Percentiles rank a stretch among this genome's conserved stretches.
Evolutionary conservation across 495 filamentous ascomycete genomes (phyloP).

Genomic region (Daldinia decipiens): DNA sequence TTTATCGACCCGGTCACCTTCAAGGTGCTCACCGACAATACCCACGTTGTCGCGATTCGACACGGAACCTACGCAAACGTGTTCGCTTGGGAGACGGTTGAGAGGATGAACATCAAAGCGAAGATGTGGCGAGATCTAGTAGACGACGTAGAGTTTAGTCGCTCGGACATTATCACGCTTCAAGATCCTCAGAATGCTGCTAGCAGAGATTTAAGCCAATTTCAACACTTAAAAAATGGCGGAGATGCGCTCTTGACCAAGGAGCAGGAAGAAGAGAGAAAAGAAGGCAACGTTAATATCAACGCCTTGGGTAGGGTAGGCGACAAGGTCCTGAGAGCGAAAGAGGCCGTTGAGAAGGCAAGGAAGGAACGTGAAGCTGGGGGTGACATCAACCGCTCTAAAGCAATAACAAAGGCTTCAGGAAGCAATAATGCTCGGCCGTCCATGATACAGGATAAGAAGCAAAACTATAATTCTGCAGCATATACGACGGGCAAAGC

Average conservation of each 20-base stretch:
- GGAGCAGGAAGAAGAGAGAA: slow-evolving; percentile 61
- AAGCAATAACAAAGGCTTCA: slow-evolving; percentile 57
- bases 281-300: slow-evolving; percentile 76
- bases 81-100: slow-evolving; percentile 94
- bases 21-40: slow-evolving; percentile 98
- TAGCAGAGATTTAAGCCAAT: slow-evolving; percentile 83
- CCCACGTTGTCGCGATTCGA: slow-evolving; percentile 89
- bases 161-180: slow-evolving; percentile 94
- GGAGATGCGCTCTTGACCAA: slow-evolving; percentile 69
- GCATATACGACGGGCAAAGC: slow-evolving; percentile 90
- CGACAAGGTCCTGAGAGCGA: slow-evolving; percentile 90
- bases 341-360: slow-evolving; percentile 86
- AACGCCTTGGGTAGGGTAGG: slow-evolving; percentile 78
- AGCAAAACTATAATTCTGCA: slow-evolving; percentile 82
- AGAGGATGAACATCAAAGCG: slow-evolving; percentile 94
- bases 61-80: slow-evolving; percentile 86
- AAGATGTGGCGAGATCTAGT: slow-evolving; percentile 97
- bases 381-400: slow-evolving; percentile 61
- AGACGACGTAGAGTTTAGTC: slow-evolving; percentile 84
- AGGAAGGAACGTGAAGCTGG: slow-evolving; percentile 64
- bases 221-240: slow-evolving; percentile 90
- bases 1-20: slow-evolving; percentile 96
- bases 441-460: slow-evolving; percentile 59
- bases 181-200: slow-evolving; percentile 96
- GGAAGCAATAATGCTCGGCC: slow-evolving; percentile 44